These are phyloP conservation scores for Beauveria sp. DNA, from an alignment of 2,329 filamentous ascomycete genomes.

Conservation along the genomic window DNA sequence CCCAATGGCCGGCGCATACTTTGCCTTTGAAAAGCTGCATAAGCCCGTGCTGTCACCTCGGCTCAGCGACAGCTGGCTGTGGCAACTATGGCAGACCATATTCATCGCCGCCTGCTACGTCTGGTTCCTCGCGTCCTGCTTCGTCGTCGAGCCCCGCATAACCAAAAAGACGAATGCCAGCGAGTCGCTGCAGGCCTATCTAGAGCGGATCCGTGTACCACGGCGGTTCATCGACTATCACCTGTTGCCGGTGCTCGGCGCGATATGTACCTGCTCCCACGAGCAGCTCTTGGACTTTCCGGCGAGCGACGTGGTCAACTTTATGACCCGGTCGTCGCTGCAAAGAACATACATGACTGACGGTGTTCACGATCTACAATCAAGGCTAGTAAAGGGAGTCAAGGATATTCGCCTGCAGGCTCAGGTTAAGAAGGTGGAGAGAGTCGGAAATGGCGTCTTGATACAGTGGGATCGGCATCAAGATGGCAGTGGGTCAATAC, in stretches of 20 bases:
- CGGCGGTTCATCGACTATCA: constrained; percentile 40
- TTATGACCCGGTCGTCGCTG: constrained; percentile 38
- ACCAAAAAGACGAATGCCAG: neutral
- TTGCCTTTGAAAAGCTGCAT: constrained; percentile 24
- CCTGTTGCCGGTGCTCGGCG: constrained; percentile 46
- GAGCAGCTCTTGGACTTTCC: constrained; percentile 42
- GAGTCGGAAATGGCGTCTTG: constrained; percentile 2
- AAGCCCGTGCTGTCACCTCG: constrained; percentile 13
- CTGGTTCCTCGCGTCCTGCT: constrained; percentile 47
- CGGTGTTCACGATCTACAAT: constrained; percentile 42
- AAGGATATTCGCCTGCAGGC: constrained; percentile 31
- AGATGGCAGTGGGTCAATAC: constrained; percentile 9
- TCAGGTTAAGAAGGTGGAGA: constrained; percentile 26
- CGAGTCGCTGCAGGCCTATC: constrained; percentile 43
- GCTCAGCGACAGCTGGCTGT: neutral
- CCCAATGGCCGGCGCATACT: constrained; percentile 31
- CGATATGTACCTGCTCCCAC: constrained; percentile 48
- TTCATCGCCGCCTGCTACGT: constrained; percentile 40
- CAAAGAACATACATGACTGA: constrained; percentile 44
- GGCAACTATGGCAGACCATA: neutral
- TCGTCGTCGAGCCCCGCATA: constrained; percentile 32
- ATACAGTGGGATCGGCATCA: neutral
- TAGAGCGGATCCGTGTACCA: constrained; percentile 42
- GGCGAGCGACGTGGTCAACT: constrained; percentile 43
- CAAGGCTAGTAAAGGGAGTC: constrained; percentile 33